A percentile compares a stretch with the other conserved stretches of the same genome.
These are phyloP conservation scores for Durotheca rogersii DNA, from an alignment of 495 filamentous ascomycete genomes.

Conservation along the genomic window DNA sequence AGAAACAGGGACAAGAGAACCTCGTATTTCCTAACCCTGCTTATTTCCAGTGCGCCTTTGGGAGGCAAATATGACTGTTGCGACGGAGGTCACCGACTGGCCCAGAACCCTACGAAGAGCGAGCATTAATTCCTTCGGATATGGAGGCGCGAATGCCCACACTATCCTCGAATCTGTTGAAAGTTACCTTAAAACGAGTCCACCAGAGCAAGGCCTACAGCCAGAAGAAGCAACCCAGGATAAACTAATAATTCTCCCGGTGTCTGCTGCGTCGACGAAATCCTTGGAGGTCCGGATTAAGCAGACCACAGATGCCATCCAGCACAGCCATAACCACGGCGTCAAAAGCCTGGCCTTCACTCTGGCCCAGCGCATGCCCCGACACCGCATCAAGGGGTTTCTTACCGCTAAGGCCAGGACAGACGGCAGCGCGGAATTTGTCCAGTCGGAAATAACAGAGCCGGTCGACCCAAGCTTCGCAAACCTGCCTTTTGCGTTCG, in stretches of 20 bases:
- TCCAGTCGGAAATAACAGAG: conserved; percentile 23
- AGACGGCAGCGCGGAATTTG: neutral
- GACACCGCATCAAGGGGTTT: conserved; percentile 18
- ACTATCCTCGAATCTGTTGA: conserved; percentile 38
- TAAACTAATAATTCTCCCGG: neutral
- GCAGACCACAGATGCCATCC: neutral
- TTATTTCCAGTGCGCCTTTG: neutral
- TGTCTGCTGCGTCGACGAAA: conserved; percentile 5
- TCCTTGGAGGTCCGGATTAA: conserved; percentile 6
- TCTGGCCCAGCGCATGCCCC: conserved; percentile 12
- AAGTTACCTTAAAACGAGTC: conserved; percentile 5
- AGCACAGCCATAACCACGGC: neutral
- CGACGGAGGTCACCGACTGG: conserved; percentile 8
- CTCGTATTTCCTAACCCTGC: neutral
- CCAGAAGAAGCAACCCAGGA: no score
- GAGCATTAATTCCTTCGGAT: conserved; percentile 48
- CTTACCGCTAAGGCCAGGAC: conserved; percentile 11
- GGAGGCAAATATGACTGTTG: conserved; percentile 31
- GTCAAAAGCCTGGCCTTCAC: conserved; percentile 32
- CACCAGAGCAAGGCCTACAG: neutral
- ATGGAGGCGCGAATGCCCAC: conserved; percentile 49
- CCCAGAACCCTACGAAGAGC: conserved; percentile 9
- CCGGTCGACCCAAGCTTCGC: conserved; percentile 17
- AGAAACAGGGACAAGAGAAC: neutral
- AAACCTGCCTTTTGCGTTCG: conserved; percentile 35